Evolutionary conservation across 2,329 filamentous ascomycete genomes (phyloP).

Genomic region (Exserohilum rostratum): DNA sequence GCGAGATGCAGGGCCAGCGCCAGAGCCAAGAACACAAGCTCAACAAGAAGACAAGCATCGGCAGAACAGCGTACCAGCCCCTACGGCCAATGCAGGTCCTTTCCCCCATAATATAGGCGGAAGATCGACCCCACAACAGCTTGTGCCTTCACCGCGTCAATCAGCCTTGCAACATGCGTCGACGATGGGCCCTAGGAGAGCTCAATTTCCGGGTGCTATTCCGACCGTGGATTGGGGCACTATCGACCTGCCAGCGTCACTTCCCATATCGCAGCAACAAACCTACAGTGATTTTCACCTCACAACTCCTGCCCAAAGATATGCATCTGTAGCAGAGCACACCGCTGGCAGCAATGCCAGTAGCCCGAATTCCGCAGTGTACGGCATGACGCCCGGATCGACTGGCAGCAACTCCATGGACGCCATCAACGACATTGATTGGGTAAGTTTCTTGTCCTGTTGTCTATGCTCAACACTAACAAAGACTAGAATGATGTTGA

Average conservation of each 20-base stretch:
- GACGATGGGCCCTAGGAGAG: slow-evolving; percentile 2
- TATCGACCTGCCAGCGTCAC: slow-evolving; percentile 21
- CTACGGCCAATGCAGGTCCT: not conserved
- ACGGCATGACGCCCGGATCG: slow-evolving; percentile 1
- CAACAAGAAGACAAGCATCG: slow-evolving; percentile 7
- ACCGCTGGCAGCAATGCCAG: slow-evolving; percentile 5
- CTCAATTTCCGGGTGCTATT: slow-evolving; percentile 31
- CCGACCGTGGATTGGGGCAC: slow-evolving; percentile 34
- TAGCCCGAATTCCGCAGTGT: slow-evolving; percentile 4
- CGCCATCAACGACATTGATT: slow-evolving; percentile 63
- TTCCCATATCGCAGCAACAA: slow-evolving; percentile 9
- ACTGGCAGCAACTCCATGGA: slow-evolving; percentile 30
- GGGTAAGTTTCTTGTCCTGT: slow-evolving; percentile 58
- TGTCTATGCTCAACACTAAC: slow-evolving; percentile 3
- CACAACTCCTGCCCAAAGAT: not conserved
- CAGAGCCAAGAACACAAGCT: slow-evolving; percentile 30
- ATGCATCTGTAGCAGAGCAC: not conserved
- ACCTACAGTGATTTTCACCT: not conserved
- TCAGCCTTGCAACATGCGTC: slow-evolving; percentile 4
- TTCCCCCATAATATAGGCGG: slow-evolving; percentile 1
- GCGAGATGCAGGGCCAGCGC: slow-evolving; percentile 31
- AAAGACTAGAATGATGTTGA: slow-evolving; percentile 54
- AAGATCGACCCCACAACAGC: slow-evolving; percentile 1
- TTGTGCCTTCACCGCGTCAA: slow-evolving; percentile 5
- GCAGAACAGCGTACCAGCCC: slow-evolving; percentile 11